Base-by-base conservation (phyloP, 306 rosid species). In the Trifolium fragiferum region DNA sequence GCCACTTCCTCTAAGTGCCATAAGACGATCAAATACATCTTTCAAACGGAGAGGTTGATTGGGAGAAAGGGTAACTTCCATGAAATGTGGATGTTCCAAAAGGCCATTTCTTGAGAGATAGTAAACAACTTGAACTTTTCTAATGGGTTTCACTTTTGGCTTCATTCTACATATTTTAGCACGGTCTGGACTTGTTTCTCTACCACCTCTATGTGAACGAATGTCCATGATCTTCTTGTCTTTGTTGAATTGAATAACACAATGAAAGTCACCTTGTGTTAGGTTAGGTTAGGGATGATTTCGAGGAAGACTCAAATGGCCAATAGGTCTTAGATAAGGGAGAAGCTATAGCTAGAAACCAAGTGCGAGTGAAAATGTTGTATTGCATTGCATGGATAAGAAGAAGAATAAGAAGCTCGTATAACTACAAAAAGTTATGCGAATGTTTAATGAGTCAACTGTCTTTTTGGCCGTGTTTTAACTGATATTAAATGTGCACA, bases 11-110 rank as follows among this genome's bases (percentile, higher is more conserved):
- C 98, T 82, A 0, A 93, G 89, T 3, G 82, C 81, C 14, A 88
- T 81, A 8, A 93, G 88, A 20, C 98, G 85, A 54, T 91, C 93
- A 69, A 88, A 78, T 0, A 89, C 96, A 86, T 91, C 96, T 91
- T 83, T 89, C 12, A 93, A 73, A 14, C 93, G 97, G 65, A 93
- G 97, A 53, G 98, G 90, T 38, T 89, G 87, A 72, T 76, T 87
- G 76, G 89, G 51, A 11, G 74, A 77, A 70, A 89, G 98, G 50
- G 84, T 44, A 62, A 93, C 47, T 54, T 93, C 97, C 77, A 93
- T 80, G 85, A 79, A 91, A 78, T 93, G 98, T 18, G 98, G 98
- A 64, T 91, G 98, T 55, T 93, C 96, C 21, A 91, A 84, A 7
- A 84, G 86, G 55, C 98, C 98, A 67, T 89, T 93, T 59, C 97